Evolutionary conservation across 306 rosid genomes (phyloP).

Genomic region (Gleditsia sinensis): DNA sequence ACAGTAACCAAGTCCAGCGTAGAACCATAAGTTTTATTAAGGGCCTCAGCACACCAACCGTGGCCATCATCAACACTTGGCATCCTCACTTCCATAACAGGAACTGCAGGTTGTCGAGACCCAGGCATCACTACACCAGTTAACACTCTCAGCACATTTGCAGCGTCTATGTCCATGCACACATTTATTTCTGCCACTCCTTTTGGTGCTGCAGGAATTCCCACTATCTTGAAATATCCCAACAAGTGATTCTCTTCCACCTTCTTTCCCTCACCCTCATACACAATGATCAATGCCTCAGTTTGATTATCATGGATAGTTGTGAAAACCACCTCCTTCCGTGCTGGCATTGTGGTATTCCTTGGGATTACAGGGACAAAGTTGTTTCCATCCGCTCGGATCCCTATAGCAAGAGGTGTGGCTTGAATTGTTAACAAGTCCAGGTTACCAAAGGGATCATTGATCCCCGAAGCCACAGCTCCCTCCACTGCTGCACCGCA

Average conservation of each 20-base stretch:
- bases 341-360: constrained; percentile 78
- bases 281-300: constrained; percentile 70
- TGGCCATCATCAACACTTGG: constrained; percentile 85
- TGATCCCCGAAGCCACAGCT: constrained; percentile 75
- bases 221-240: constrained; percentile 78
- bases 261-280: constrained; percentile 71
- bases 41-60: constrained; percentile 86
- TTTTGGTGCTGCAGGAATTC: constrained; percentile 69
- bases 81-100: constrained; percentile 87
- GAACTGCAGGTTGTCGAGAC: constrained; percentile 47
- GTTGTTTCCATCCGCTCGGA: constrained; percentile 65
- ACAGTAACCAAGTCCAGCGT: constrained; percentile 62
- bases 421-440: constrained; percentile 82
- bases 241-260: constrained; percentile 70
- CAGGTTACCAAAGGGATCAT: constrained; percentile 77
- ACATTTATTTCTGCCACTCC: constrained; percentile 77
- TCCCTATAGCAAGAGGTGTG: constrained; percentile 83
- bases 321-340: constrained; percentile 70
- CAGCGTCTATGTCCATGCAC: constrained; percentile 81
- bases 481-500: constrained; percentile 90
- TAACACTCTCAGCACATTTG: constrained; percentile 65
- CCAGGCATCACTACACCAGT: constrained; percentile 69
- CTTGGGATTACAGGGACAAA: constrained; percentile 68
- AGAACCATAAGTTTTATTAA: constrained; percentile 60
- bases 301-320: constrained; percentile 74